Base-by-base conservation (phyloP, 2,329 filamentous ascomycete genomes). In the Thelonectria olida region DNA sequence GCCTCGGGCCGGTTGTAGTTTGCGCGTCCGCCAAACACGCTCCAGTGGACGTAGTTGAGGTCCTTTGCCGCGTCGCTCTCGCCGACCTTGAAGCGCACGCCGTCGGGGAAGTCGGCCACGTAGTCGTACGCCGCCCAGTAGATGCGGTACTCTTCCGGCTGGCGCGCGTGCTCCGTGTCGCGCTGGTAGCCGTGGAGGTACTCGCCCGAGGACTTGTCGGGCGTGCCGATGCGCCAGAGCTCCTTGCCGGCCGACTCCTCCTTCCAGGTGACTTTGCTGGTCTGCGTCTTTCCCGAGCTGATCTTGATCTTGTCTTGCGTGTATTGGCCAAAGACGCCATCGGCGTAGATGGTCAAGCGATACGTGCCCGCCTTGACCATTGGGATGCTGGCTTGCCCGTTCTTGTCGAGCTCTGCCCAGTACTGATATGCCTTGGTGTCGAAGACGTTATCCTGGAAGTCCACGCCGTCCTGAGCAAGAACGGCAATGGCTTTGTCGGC, bases 1-100 rank as follows among this genome's bases (percentile, higher is more conserved):
- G 79, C 73, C 44, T 80, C 74, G 1, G 78, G 73, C 1, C 84
- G 78, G 4, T 78, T 54, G 13, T 73, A 80, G 72, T 87, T 84
- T 1, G 78, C 84, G 25, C 83, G 76, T 6, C 84, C 84, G 1
- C 87, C 86, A 66, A 88, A 89, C 8, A 87, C 85, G 58, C 82
- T 85, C 88, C 87, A 90, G 70, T 90, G 88, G 4, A 89, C 83
- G 56, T 89, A 89, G 73, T 90, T 90, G 61, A 88, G 78, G 66
- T 88, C 85, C 10, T 75, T 72, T 0, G 74, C 75, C 17, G 77
- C 78, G 23, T 85, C 73, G 61, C 81, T 83, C 68, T 82, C 73
- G 9, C 87, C 86, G 2, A 90, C 81, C 13, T 81, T 80, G 75
- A 85, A 90, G 20, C 76, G 79, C 0, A 90, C 80, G 4, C 88